Evolutionary conservation across 1,284 basidiomycete genomes (phyloP), one percentile per base, ranked within the genome.

Genomic region (Boletus nobilissimus): DNA sequence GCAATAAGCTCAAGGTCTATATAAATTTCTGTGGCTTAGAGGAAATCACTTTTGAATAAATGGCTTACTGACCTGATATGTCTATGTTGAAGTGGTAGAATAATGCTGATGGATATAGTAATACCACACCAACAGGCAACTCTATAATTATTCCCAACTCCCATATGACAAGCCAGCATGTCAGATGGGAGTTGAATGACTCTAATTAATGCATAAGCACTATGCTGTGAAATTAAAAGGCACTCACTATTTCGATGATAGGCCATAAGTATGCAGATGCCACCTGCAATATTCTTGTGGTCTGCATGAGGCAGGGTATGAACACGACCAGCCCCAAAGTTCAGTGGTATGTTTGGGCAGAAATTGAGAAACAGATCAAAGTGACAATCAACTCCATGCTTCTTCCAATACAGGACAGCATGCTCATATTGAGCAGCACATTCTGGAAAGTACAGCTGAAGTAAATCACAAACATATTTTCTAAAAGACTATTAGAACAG

Each of bases 231-330:
- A 43, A 43, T 43, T 3, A 43, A 43, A 43, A 43, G 43, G 43
- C 43, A 46, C 43, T 46, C 43, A 46, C 43, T 46, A 8, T 22
- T 46, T 46, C 19, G 10, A 22, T 69, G 29, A 40, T 64, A 72
- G 18, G 43, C 43, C 43, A 46, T 46, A 22, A 46, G 43, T 46
- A 46, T 46, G 43, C 43, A 72, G 1, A 72, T 14, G 5, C 62
- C 43, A 29, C 70, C 70, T 4, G 70, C 60, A 19, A 63, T 72
- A 8, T 72, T 72, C 24, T 72, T 72, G 14, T 29, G 18, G 13
- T 72, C 60, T 36, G 70, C 60, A 72, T 72, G 43, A 22, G 70
- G 60, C 13, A 48, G 6, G 14, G 70, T 70, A 16, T 70, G 68
- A 3, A 71, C 40, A 7, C 60, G 34, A n/a, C 19, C 43, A 46